Evolutionary conservation across 2,329 filamentous ascomycete species (phyloP).

Genomic region (Stagonosporopsis tanaceti): DNA sequence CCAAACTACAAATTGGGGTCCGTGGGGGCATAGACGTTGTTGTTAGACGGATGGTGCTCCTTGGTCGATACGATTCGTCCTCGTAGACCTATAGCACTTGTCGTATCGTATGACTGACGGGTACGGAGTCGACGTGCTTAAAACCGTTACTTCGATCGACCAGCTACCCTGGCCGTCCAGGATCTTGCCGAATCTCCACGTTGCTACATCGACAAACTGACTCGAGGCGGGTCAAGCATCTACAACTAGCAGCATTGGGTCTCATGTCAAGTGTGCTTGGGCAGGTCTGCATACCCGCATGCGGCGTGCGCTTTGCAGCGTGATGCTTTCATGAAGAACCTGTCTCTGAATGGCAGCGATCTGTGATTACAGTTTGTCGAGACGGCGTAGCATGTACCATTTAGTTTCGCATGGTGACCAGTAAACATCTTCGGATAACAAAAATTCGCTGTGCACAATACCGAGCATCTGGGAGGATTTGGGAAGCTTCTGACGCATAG

Average conservation of each 20-base stretch:
- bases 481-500: neutral
- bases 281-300: constrained; percentile 8
- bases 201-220: constrained; percentile 1
- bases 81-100: neutral
- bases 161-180: neutral
- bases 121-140: neutral
- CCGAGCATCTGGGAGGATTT: neutral
- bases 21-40: neutral
- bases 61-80: neutral
- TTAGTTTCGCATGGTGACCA: neutral
- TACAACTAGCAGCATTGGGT: neutral
- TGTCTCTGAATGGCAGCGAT: constrained; percentile 1
- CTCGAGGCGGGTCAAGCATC: neutral
- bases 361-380: neutral
- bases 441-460: neutral
- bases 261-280: neutral
- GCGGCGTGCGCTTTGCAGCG: neutral
- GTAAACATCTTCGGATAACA: neutral
- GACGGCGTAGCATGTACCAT: neutral
- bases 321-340: constrained; percentile 5
- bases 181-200: neutral
- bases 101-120: neutral
- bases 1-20: neutral
- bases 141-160: neutral
- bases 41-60: neutral